These are phyloP conservation scores for Apiospora malaysiana DNA, from an alignment of 2,329 filamentous ascomycete genomes.

Conservation along the genomic window DNA sequence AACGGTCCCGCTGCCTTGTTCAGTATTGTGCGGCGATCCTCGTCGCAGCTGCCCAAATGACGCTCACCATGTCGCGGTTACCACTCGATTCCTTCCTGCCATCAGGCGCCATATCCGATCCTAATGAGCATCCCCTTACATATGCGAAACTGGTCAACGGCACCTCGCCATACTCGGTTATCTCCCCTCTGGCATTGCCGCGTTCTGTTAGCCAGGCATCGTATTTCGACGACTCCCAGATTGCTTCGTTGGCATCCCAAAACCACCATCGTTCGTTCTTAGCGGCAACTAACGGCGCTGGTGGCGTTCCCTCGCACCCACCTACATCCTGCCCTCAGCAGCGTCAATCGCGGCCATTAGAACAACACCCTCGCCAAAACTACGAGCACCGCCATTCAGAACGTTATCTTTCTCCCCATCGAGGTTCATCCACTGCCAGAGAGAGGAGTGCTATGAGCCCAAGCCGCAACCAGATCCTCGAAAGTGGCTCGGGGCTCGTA, in stretches of 20 bases:
- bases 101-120: constrained; percentile 43
- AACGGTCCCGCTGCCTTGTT: not conserved
- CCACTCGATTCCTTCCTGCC: constrained; percentile 51
- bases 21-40: not conserved
- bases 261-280: constrained; percentile 25
- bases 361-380: constrained; percentile 11
- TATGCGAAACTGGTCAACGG: constrained; percentile 26
- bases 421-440: constrained; percentile 31
- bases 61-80: constrained; percentile 48
- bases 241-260: constrained; percentile 28
- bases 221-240: constrained; percentile 44
- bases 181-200: constrained; percentile 48
- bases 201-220: constrained; percentile 40
- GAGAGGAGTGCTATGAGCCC: constrained; percentile 32
- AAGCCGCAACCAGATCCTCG: constrained; percentile 27
- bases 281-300: constrained; percentile 32
- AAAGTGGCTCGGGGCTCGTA: constrained; percentile 13
- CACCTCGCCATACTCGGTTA: constrained; percentile 37
- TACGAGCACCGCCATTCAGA: constrained; percentile 14
- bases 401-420: constrained; percentile 35
- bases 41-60: constrained; percentile 29
- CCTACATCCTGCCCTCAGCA: not conserved
- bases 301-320: constrained; percentile 30
- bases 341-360: not conserved
- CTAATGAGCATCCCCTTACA: constrained; percentile 37